These are phyloP conservation scores for Cryptococcus depauperatus DNA, from an alignment of 1,284 basidiomycete genomes.

Conservation along the genomic window DNA sequence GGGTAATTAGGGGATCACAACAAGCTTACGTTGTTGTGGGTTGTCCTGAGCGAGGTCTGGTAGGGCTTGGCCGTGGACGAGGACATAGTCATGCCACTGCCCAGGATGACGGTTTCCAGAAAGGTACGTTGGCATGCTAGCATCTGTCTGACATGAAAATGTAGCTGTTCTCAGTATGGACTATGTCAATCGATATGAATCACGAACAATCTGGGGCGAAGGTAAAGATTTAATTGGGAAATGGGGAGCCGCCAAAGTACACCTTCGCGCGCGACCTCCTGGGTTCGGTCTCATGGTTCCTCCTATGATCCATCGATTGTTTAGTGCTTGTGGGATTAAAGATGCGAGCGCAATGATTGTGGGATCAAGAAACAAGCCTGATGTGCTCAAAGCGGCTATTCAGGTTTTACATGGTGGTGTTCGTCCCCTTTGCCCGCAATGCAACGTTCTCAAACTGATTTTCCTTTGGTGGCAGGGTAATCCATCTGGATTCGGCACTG, in stretches of 20 bases:
- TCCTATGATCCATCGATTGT: slow-evolving; percentile 73
- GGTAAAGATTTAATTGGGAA: slow-evolving; percentile 64
- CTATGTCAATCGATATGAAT: slow-evolving; percentile 78
- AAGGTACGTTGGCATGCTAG: slow-evolving; percentile 46
- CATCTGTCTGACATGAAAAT: neutral
- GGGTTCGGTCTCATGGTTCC: slow-evolving; percentile 90
- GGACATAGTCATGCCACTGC: slow-evolving; percentile 55
- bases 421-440: too few relatives aligned
- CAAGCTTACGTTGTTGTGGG: slow-evolving; percentile 66
- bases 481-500: slow-evolving; percentile 39
- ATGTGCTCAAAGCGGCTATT: slow-evolving; percentile 47
- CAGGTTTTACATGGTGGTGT: slow-evolving; percentile 45
- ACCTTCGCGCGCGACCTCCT: slow-evolving; percentile 78
- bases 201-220: slow-evolving; percentile 70
- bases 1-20: slow-evolving; percentile 11
- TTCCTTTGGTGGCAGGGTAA: slow-evolving; percentile 19
- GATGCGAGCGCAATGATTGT: slow-evolving; percentile 90
- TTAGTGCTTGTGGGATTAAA: slow-evolving; percentile 87
- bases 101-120: slow-evolving; percentile 57
- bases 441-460: too few relatives aligned
- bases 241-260: slow-evolving; percentile 74
- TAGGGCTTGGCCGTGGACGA: slow-evolving; percentile 85
- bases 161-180: slow-evolving; percentile 56
- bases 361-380: slow-evolving; percentile 56
- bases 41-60: slow-evolving; percentile 72